A percentile compares a stretch with the other conserved stretches of the same genome.
Evolutionary conservation across 192 early-diverging fungal genomes (phyloP).

Genomic region (Coemansia sp.): DNA sequence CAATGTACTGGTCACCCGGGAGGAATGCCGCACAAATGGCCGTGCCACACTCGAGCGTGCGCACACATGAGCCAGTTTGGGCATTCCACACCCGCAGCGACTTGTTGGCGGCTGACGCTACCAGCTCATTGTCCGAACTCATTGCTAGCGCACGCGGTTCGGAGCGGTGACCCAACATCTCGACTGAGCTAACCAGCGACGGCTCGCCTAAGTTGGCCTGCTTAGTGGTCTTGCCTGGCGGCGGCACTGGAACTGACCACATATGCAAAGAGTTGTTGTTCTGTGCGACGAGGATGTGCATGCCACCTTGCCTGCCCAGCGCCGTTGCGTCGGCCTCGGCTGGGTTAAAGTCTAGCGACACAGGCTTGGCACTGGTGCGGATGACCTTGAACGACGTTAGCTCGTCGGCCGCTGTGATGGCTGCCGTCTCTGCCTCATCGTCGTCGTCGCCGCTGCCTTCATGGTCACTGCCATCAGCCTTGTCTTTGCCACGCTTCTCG

Average conservation of each 20-base stretch:
- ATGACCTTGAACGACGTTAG: constrained; percentile 72
- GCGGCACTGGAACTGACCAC: constrained; percentile 64
- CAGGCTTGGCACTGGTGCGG: constrained; percentile 75
- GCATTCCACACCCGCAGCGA: constrained; percentile 91
- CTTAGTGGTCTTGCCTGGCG: constrained; percentile 60
- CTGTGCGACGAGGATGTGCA: constrained; percentile 69
- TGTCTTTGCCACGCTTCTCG: constrained; percentile 66
- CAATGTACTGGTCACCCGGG: constrained; percentile 80
- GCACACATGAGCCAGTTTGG: constrained; percentile 77
- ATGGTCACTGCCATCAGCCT: constrained; percentile 49
- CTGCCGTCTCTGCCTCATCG: constrained; percentile 5
- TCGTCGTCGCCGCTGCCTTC: constrained; percentile 16
- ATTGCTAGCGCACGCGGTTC: constrained; percentile 91
- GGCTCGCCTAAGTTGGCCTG: constrained; percentile 69
- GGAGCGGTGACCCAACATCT: constrained; percentile 85
- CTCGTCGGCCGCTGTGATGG: constrained; percentile 73
- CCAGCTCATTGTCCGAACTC: constrained; percentile 83
- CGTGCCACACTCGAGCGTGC: constrained; percentile 89
- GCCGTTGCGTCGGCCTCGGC: constrained; percentile 25
- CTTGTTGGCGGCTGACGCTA: constrained; percentile 84
- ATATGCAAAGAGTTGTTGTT: constrained; percentile 85
- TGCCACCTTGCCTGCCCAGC: constrained; percentile 27
- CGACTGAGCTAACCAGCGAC: constrained; percentile 68
- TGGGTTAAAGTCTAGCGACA: constrained; percentile 62
- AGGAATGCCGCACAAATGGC: constrained; percentile 92